Conservation (phyloP, 225 moss, liverwort and hornwort genomes). For the Asterella californica region DNA sequence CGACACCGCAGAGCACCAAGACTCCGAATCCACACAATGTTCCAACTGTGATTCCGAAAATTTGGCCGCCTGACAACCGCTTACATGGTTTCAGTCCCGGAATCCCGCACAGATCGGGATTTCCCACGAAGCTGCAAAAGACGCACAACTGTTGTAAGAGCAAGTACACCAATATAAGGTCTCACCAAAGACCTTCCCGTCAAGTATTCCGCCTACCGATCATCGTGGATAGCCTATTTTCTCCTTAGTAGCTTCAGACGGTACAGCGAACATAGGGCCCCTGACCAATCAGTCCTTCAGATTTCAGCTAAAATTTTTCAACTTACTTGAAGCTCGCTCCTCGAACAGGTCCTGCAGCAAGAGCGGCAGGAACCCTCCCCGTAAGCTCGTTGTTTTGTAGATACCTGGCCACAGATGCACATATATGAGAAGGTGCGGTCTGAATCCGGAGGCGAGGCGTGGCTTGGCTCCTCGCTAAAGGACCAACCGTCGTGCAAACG, state of each 20-base stretch:
- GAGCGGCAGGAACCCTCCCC: constrained; percentile 66
- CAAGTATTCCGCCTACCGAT: too few species aligned
- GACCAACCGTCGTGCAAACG: not conserved
- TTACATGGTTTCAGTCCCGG: constrained; percentile 61
- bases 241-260: too few species aligned
- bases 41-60: constrained; percentile 52
- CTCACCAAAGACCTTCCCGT: not conserved
- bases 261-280: not conserved
- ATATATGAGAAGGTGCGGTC: not conserved
- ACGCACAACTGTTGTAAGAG: not conserved
- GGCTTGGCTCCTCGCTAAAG: not conserved
- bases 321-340: constrained; percentile 81
- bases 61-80: constrained; percentile 41
- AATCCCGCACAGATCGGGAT: constrained; percentile 68
- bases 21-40: constrained; percentile 18
- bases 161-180: too few species aligned
- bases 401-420: constrained; percentile 39
- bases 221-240: not conserved
- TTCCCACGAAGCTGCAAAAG: constrained; percentile 62
- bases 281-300: not conserved
- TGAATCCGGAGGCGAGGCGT: not conserved
- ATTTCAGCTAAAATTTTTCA: not conserved
- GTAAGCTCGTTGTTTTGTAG: constrained; percentile 67
- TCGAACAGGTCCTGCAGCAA: constrained; percentile 72
- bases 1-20: constrained; percentile 11